Percentiles rank a stretch among this genome's conserved stretches.
These are phyloP conservation scores for Epichloe uncinata DNA, from an alignment of 2,329 filamentous ascomycete species.

Conservation along the genomic window DNA sequence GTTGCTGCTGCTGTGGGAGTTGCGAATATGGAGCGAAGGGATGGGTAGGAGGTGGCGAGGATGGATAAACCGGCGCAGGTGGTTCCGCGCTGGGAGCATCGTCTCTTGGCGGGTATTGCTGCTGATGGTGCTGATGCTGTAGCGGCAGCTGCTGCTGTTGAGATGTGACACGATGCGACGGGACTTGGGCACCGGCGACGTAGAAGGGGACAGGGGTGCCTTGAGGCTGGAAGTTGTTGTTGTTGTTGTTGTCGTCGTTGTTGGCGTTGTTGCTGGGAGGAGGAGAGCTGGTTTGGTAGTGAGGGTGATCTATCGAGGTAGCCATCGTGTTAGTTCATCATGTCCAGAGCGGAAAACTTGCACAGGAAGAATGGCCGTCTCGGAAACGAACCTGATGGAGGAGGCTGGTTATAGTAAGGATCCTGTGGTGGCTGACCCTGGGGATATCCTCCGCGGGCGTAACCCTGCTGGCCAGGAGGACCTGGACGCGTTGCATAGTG, in stretches of 20 bases:
- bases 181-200: slow-evolving; percentile 44
- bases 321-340: not conserved
- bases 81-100: slow-evolving; percentile 32
- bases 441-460: slow-evolving; percentile 27
- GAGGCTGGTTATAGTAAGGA: slow-evolving; percentile 52
- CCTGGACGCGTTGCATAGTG: slow-evolving; percentile 46
- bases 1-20: slow-evolving; percentile 29
- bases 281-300: slow-evolving; percentile 32
- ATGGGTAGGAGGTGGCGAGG: slow-evolving; percentile 33
- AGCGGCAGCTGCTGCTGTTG: slow-evolving; percentile 14
- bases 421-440: slow-evolving; percentile 39
- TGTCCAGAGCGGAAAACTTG: too few species aligned
- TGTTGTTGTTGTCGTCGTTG: slow-evolving; percentile 10
- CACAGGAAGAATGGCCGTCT: not conserved
- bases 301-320: slow-evolving; percentile 27
- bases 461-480: slow-evolving; percentile 34
- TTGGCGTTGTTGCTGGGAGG: slow-evolving; percentile 34
- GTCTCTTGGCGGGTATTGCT: slow-evolving; percentile 37
- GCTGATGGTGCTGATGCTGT: not conserved
- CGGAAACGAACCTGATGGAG: slow-evolving; percentile 18
- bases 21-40: slow-evolving; percentile 31
- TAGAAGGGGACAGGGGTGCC: slow-evolving; percentile 49
- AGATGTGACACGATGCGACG: slow-evolving; percentile 24
- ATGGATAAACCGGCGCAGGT: slow-evolving; percentile 26
- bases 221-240: slow-evolving; percentile 11